phyloP scores from a whole-genome alignment of 805 yeast genomes.

The Ogataea thermomethanolica region DNA sequence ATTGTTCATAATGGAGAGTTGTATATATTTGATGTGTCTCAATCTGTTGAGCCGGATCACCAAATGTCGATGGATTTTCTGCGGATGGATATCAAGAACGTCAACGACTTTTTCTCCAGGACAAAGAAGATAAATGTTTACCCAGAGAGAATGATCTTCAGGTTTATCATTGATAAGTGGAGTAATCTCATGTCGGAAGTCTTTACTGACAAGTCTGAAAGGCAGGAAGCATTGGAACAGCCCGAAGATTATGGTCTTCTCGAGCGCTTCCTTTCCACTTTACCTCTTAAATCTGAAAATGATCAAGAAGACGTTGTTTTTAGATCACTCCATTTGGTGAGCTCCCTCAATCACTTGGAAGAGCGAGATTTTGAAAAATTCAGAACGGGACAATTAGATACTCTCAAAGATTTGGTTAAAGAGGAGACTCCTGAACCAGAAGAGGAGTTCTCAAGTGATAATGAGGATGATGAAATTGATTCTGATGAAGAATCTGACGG shows the following conservation, averaged over 20 bases:
- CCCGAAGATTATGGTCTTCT: conserved; percentile 42
- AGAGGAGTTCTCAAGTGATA: conserved; percentile 23
- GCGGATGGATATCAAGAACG: conserved; percentile 96
- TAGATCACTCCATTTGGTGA: conserved; percentile 71
- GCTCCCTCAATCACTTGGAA: conserved; percentile 78
- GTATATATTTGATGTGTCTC: conserved; percentile 94
- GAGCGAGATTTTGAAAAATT: conserved; percentile 86
- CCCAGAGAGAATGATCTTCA: conserved; percentile 78
- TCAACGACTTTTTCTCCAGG: conserved; percentile 78
- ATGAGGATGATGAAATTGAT: conserved; percentile 29
- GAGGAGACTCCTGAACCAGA: conserved; percentile 29
- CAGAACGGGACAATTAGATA: conserved; percentile 74
- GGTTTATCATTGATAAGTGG: conserved; percentile 59
- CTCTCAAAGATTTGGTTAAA: conserved; percentile 62
- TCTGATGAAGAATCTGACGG: conserved; percentile 16
- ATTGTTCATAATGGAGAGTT: conserved; percentile 76
- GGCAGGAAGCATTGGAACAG: conserved; percentile 4
- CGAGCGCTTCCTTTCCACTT: conserved; percentile 39
- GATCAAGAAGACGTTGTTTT: conserved; percentile 75
- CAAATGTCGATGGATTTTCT: conserved; percentile 94
- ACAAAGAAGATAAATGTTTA: conserved; percentile 71
- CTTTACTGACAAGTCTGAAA: conserved; percentile 29
- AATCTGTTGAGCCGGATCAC: conserved; percentile 96
- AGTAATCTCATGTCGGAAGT: conserved; percentile 23
- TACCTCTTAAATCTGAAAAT: conserved; percentile 59